Evolutionary conservation across 2,329 filamentous ascomycete species (phyloP).

Genomic region (Sporothrix brasiliensis): DNA sequence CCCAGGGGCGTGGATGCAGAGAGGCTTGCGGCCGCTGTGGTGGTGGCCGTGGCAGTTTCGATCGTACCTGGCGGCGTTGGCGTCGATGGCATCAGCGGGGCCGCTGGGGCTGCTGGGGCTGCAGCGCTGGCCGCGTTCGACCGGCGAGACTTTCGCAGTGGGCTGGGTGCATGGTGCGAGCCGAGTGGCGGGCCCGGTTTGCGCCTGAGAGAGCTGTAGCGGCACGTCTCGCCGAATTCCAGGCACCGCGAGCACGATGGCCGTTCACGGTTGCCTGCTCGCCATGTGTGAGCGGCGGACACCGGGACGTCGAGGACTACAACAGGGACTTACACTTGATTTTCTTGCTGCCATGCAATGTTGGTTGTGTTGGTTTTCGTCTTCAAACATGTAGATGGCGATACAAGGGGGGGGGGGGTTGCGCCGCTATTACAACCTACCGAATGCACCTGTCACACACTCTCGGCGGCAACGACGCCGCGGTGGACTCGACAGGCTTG

Average conservation of each 20-base stretch:
- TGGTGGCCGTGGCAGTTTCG: too few species aligned
- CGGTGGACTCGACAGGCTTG: not conserved
- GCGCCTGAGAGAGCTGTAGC: conserved; percentile 4
- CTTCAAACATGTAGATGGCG: too few species aligned
- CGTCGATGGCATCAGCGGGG: too few species aligned
- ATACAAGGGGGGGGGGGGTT: too few species aligned
- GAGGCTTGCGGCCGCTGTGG: too few species aligned
- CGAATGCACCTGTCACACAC: conserved; percentile 17
- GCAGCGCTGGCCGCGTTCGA: not conserved
- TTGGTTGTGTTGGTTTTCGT: too few species aligned
- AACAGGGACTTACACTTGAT: not conserved
- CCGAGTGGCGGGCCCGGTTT: conserved; percentile 6
- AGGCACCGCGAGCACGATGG: conserved; percentile 3
- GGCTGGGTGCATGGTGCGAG: not conserved
- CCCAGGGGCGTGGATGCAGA: too few species aligned
- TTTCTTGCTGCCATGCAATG: too few species aligned
- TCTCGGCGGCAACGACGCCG: not conserved
- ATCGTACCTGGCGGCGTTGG: too few species aligned
- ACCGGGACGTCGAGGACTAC: not conserved
- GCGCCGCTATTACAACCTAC: not conserved
- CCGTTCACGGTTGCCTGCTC: not conserved
- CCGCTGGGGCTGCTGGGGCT: too few species aligned
- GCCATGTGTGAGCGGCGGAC: not conserved
- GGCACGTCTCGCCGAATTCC: not conserved
- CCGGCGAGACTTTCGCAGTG: not conserved